Evolutionary conservation across 805 yeast species (phyloP).

Genomic region (Saccharomycopsis sp.): DNA sequence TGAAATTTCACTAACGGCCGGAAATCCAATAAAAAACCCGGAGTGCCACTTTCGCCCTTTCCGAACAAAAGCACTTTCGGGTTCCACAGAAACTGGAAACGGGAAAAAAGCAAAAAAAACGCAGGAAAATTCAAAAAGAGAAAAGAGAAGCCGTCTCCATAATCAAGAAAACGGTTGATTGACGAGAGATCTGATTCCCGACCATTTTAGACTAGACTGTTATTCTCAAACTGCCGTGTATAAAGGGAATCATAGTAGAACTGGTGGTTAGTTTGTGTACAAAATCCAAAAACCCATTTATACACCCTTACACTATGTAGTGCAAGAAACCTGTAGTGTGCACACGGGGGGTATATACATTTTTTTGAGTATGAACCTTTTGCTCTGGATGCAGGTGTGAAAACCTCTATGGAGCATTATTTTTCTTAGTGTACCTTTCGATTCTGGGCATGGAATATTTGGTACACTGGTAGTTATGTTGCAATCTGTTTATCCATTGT

Average conservation of each 20-base stretch:
- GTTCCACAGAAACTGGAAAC: neutral
- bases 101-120: neutral
- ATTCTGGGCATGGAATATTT: neutral
- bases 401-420: too few species aligned
- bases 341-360: neutral
- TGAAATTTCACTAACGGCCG: neutral
- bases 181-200: neutral
- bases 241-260: too few species aligned
- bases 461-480: neutral
- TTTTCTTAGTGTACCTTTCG: neutral
- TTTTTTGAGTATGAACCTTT: too few species aligned
- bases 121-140: neutral
- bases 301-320: neutral
- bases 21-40: neutral
- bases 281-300: too few species aligned
- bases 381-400: too few species aligned
- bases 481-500: neutral
- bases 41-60: neutral
- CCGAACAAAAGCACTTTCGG: neutral
- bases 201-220: neutral
- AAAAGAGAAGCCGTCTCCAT: too few species aligned
- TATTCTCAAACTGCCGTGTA: too few species aligned
- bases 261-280: too few species aligned
- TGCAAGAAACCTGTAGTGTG: neutral
- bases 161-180: neutral